Conservation (phyloP, 2,329 filamentous ascomycete species). For the Ophiostoma pallidulum region DNA sequence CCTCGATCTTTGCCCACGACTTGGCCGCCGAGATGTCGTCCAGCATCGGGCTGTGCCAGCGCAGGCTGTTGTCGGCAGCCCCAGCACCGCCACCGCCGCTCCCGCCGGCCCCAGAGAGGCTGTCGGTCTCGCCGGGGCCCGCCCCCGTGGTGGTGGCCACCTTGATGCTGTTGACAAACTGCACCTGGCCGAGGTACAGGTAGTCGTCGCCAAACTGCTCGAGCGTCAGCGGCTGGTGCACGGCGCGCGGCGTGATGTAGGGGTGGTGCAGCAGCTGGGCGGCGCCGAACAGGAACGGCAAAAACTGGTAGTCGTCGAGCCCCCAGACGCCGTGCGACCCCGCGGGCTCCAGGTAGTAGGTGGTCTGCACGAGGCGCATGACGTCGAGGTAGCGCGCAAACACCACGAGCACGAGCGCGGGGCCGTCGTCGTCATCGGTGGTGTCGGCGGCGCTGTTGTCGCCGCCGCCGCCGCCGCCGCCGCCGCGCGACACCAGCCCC, state of each 20-base stretch:
- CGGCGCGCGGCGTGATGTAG: constrained; percentile 67
- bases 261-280: constrained; percentile 79
- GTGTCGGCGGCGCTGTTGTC: no score
- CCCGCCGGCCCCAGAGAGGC: background rate
- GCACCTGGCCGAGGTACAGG: constrained; percentile 85
- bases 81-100: background rate
- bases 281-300: constrained; percentile 91
- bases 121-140: background rate
- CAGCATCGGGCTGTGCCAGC: constrained; percentile 97
- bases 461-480: no score
- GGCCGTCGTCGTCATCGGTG: constrained; percentile 69
- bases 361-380: constrained; percentile 80
- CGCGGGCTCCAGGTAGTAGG: constrained; percentile 94
- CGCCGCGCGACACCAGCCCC: constrained; percentile 47
- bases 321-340: constrained; percentile 98
- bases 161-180: constrained; percentile 93
- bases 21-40: constrained; percentile 92
- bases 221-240: constrained; percentile 79
- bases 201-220: constrained; percentile 80
- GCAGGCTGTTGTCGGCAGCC: constrained; percentile 71
- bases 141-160: constrained; percentile 7
- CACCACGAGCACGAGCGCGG: constrained; percentile 62
- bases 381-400: constrained; percentile 75
- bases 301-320: constrained; percentile 92
- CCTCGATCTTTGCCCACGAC: constrained; percentile 86